These are phyloP conservation scores for Lyophyllum atratum DNA, from an alignment of 768 basidiomycete genomes.

Conservation along the genomic window DNA sequence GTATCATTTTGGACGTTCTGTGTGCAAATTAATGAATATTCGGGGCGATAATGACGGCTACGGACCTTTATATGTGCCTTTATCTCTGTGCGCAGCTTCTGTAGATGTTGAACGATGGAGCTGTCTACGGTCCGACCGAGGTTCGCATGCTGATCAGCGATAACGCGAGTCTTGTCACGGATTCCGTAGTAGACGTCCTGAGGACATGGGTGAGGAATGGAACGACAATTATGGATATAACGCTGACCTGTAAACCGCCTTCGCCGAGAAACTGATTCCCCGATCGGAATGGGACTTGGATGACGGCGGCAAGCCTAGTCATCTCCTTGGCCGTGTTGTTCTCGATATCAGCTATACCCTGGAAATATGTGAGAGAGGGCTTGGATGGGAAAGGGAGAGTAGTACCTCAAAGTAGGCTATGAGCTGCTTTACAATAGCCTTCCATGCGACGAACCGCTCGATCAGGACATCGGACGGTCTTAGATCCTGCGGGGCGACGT, in stretches of 20 bases:
- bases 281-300: constrained; percentile 94
- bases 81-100: constrained; percentile 93
- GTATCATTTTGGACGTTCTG: constrained; percentile 96
- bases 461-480: constrained; percentile 95
- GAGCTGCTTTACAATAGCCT: constrained; percentile 94
- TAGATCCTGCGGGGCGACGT: constrained; percentile 86
- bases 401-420: constrained; percentile 83
- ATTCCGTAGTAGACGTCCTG: constrained; percentile 92
- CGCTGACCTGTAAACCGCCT: constrained; percentile 84
- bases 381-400: neutral
- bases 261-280: constrained; percentile 99
- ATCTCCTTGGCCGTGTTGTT: constrained; percentile 93
- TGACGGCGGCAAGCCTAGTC: constrained; percentile 90
- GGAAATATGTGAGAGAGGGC: neutral
- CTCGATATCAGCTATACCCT: constrained; percentile 81
- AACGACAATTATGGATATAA: constrained; percentile 1
- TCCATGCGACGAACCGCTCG: constrained; percentile 93
- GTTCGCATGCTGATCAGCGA: constrained; percentile 96
- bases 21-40: neutral
- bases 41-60: neutral
- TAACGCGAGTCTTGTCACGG: constrained; percentile 88
- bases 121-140: constrained; percentile 95
- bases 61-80: constrained; percentile 95
- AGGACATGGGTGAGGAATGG: neutral
- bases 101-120: constrained; percentile 96